These are phyloP conservation scores for Chernovozyma sophiae-reginae DNA, from an alignment of 1,139 yeast species.

Conservation along the genomic window DNA sequence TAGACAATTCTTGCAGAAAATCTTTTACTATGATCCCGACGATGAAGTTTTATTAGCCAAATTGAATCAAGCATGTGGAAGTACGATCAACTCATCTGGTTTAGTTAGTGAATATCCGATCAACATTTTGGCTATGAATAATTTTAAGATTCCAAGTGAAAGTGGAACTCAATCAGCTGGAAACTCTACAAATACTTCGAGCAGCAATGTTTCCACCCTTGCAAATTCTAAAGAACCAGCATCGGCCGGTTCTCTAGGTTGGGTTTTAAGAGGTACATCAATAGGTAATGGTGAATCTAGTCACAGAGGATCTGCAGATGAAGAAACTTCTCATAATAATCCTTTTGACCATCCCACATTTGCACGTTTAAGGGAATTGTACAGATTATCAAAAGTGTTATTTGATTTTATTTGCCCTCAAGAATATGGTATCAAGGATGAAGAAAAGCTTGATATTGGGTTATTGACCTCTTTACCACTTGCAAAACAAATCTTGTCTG, in stretches of 20 bases:
- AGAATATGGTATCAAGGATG: constrained; percentile 95
- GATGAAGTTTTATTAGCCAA: constrained; percentile 39
- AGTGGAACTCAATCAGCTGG: constrained; percentile 9
- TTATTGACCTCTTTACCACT: constrained; percentile 89
- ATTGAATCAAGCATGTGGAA: constrained; percentile 41
- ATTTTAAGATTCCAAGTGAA: constrained; percentile 55
- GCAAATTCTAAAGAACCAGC: constrained; percentile 25
- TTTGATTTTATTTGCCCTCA: constrained; percentile 98
- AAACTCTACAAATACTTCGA: constrained; percentile 9
- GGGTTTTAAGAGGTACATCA: constrained; percentile 58
- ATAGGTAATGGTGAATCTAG: constrained; percentile 21
- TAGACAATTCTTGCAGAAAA: constrained; percentile 77
- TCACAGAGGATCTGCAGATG: constrained; percentile 9
- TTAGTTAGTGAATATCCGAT: constrained; percentile 79
- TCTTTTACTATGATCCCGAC: constrained; percentile 69
- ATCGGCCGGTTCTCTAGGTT: constrained; percentile 68
- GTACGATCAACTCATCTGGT: constrained; percentile 55
- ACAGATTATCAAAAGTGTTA: constrained; percentile 83
- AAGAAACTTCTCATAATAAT: constrained; percentile 33
- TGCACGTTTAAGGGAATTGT: constrained; percentile 80
- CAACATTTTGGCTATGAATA: constrained; percentile 70
- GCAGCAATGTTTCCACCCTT: constrained; percentile 19
- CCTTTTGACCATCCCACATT: constrained; percentile 82
- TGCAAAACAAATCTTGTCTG: constrained; percentile 81
- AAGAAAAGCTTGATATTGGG: constrained; percentile 95